Base-by-base conservation (phyloP, 1,139 yeast species). In the Ogataea hybrid region DNA sequence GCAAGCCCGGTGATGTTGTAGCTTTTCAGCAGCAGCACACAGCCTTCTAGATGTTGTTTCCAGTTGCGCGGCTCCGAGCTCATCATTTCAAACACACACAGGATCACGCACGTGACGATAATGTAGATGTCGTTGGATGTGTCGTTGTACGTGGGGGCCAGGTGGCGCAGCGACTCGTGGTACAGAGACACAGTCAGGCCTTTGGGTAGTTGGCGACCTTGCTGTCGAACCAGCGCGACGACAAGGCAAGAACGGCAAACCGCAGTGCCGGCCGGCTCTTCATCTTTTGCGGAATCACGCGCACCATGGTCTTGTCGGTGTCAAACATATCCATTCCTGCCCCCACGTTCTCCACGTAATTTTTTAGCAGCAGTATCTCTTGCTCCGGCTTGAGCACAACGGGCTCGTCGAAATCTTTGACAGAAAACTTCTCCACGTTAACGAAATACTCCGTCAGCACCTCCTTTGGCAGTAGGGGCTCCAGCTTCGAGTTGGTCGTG, bases 1-100 rank as follows among this genome's bases (percentile, higher is more conserved):
- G 53, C 35, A 37, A 69, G 62, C 2, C 73, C 73, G 48, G 63
- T 49, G 21, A 69, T 66, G 17, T 63, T 63, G 35, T 62, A 61
- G n/a, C 65, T 58, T 33, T 41, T 46, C 11, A 51, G 38, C 7
- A 51, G 38, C 23, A 50, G 33, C 1, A 46, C 51, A 33, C 57
- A 53, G 2, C 58, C 57, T 39, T 52, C 56, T 5, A 54, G 33
- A 39, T 53, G 53, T 8, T 41, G 42, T 27, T 50, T 51, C 59
- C 58, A 54, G 15, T 47, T 52, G 37, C 40, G 46, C 9, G 59
- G 59, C 33, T 50, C 46, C 2, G 55, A 51, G 25, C 54, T 49
- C 57, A 52, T 53, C 57, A 54, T 53, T 28, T 52, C 55, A 31
- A 53, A 48, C 12, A 53, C 56, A 38, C 56, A 51, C 21, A 54